Percentiles rank a stretch among this genome's conserved stretches.
phyloP scores from a whole-genome alignment of 805 yeast species.

The Ogataea henricii region DNA sequence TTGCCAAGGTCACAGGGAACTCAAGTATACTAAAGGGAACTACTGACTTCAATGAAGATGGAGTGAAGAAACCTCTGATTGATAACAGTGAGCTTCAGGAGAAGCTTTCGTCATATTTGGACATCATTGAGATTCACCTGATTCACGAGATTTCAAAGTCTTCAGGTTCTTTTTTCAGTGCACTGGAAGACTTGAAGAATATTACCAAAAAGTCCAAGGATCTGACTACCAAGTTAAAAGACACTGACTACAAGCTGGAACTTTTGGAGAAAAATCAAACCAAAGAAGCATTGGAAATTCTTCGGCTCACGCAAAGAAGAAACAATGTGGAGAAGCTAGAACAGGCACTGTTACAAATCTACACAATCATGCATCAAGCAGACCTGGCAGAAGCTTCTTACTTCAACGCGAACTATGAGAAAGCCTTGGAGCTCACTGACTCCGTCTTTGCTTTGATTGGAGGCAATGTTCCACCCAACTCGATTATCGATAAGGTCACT shows the following conservation, averaged over 20 bases:
- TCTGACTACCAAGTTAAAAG: constrained; percentile 49
- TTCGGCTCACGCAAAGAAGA: constrained; percentile 52
- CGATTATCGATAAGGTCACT: constrained; percentile 33
- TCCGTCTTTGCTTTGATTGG: constrained; percentile 56
- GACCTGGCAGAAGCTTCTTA: constrained; percentile 52
- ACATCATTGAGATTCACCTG: constrained; percentile 77
- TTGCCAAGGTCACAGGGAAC: constrained; percentile 70
- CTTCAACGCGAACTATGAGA: constrained; percentile 47
- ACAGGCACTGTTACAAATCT: constrained; percentile 58
- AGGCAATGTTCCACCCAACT: constrained; percentile 46
- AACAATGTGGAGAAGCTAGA: constrained; percentile 65
- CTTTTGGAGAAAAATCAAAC: constrained; percentile 52
- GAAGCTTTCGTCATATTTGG: constrained; percentile 77
- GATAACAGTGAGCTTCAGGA: constrained; percentile 68
- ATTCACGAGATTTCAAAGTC: constrained; percentile 83
- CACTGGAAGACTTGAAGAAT: constrained; percentile 73
- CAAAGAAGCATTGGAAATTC: constrained; percentile 48
- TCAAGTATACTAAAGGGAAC: constrained; percentile 41
- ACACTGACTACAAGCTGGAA: constrained; percentile 48
- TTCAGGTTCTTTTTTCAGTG: constrained; percentile 80
- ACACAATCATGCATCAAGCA: constrained; percentile 45
- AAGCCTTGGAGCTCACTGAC: constrained; percentile 59
- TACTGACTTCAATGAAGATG: constrained; percentile 34
- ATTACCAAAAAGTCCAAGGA: constrained; percentile 56
- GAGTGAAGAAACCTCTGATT: constrained; percentile 41